Evolutionary conservation across 2,329 filamentous ascomycete species (phyloP).

Genomic region (Westerdykella aurantiaca): DNA sequence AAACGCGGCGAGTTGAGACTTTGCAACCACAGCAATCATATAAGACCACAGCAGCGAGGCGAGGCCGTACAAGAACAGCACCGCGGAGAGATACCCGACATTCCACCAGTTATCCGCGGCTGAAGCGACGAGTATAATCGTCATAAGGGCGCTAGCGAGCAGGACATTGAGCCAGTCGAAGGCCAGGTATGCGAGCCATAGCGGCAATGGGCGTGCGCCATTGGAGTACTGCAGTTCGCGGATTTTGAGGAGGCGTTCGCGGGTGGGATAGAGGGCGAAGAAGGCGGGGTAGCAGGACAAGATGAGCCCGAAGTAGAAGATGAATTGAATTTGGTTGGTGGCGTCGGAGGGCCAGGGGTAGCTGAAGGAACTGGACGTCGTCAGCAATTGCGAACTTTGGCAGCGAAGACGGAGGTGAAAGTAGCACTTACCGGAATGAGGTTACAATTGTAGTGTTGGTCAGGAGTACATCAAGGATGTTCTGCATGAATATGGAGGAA

Average conservation of each 20-base stretch:
- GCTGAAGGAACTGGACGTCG: conserved; percentile 9
- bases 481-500: conserved; percentile 68
- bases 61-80: conserved; percentile 74
- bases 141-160: conserved; percentile 59
- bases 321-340: conserved; percentile 59
- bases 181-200: conserved; percentile 74
- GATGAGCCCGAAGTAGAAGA: conserved; percentile 74
- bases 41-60: conserved; percentile 70
- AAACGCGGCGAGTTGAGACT: conserved; percentile 72
- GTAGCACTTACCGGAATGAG: conserved; percentile 43
- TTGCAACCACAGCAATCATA: conserved; percentile 70
- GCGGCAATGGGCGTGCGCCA: conserved; percentile 69
- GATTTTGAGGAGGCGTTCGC: conserved; percentile 71
- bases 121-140: conserved; percentile 57
- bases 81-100: conserved; percentile 70
- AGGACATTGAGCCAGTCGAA: conserved; percentile 75
- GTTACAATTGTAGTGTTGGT: conserved; percentile 63
- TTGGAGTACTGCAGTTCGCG: conserved; percentile 84
- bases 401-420: background rate
- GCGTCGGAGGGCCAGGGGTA: conserved; percentile 12
- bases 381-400: background rate
- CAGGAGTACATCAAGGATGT: conserved; percentile 78
- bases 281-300: conserved; percentile 74
- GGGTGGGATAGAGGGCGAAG: conserved; percentile 77
- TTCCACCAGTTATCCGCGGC: conserved; percentile 61